Evolutionary conservation across 2,329 filamentous ascomycete genomes (phyloP), one percentile per base, ranked within the genome.

Genomic region (Ilyonectria mors-panacis): DNA sequence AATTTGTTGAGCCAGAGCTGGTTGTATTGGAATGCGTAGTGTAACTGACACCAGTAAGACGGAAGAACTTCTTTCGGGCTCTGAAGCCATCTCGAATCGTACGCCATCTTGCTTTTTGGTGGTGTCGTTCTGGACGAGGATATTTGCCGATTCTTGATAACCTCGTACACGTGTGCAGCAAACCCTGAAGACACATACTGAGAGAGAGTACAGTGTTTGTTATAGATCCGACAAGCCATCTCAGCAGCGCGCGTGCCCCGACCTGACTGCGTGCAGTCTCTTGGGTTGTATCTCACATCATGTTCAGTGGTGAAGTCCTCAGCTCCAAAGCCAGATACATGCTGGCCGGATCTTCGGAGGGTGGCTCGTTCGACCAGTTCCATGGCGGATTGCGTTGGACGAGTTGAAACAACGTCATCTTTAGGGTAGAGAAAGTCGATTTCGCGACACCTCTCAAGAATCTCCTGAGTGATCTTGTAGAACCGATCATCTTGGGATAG

Each of bases 401-500:
- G 12, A 1, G 0, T 1, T 0, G 21, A 45, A 33, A 12, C 15
- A 0, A 58, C 19, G 3, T 55, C 17, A 5, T 42, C 4, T 5
- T 66, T 50, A 0, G 62, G 39, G 28, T 69, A 72, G 13, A 75
- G 51, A 2, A 74, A 74, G 2, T 45, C 30, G 1, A 75, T 23
- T 6, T 68, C 60, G 0, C 9, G 17, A 10, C 35, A 65, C 10
- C 21, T 33, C 1, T 26, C 26, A 0, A 66, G 30, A 28, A 55
- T 59, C 1, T 61, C 58, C 0, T 28, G 21, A 1, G 21, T 53
- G 2, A n/a, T 50, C 17, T 42, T 67, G 42, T 77, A 77, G 48
- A 87, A 87, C 0, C 73, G 71, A 0, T 79, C 79, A 60, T 88
- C 81, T 59, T 89, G 87, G 0, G 84, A 74, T 1, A 85, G 68